Percentiles rank a stretch among this genome's conserved stretches.
Conservation (phyloP, 1,139 yeast species). For the Pichia inconspicua region DNA sequence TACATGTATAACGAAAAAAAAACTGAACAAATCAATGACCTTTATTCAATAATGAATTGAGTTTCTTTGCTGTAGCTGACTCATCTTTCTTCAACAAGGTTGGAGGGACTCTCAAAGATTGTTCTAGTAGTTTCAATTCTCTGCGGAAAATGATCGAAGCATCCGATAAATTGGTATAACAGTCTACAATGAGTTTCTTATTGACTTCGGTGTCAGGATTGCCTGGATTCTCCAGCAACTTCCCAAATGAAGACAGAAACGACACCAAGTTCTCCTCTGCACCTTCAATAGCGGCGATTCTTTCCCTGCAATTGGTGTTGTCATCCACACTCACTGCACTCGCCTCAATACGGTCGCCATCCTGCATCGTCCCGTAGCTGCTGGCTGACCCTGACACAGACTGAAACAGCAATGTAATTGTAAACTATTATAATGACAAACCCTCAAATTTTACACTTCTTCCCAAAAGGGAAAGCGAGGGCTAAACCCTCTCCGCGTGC, state of each 20-base stretch:
- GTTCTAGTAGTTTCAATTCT: constrained; percentile 53
- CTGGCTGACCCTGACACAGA: neutral
- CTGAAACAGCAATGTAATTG: too few species aligned
- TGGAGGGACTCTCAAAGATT: constrained; percentile 50
- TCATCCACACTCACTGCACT: neutral
- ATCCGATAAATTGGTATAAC: constrained; percentile 24
- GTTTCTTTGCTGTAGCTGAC: neutral
- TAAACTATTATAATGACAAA: too few species aligned
- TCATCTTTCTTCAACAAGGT: constrained; percentile 54
- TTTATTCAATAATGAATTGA: neutral
- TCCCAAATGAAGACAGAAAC: constrained; percentile 34
- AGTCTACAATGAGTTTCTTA: constrained; percentile 13
- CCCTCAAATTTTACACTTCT: too few species aligned
- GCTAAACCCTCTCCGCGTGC: neutral
- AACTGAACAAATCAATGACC: constrained; percentile 13
- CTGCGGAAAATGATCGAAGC: constrained; percentile 44
- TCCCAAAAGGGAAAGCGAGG: neutral
- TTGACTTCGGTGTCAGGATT: constrained; percentile 26
- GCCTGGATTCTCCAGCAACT: constrained; percentile 29
- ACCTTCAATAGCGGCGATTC: constrained; percentile 25
- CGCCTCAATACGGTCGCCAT: neutral
- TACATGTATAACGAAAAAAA: too few species aligned
- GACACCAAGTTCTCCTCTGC: constrained; percentile 34
- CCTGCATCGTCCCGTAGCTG: neutral
- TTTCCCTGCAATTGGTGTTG: constrained; percentile 16